phyloP scores from a whole-genome alignment of 495 filamentous ascomycete species.

The Talaromyces trachyspermus region DNA sequence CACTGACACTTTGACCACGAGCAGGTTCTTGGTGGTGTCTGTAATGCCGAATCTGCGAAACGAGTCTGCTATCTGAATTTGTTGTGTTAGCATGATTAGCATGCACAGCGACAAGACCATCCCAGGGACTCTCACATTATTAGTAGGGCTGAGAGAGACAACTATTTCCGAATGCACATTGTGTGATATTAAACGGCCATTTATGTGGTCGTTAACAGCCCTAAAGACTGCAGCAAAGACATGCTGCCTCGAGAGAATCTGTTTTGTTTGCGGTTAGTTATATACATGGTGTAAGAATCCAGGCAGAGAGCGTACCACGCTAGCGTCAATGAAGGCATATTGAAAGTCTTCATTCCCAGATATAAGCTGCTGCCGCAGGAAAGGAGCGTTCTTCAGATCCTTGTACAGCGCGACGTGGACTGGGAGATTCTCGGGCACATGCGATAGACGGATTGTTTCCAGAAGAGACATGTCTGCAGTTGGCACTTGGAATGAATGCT shows the following conservation, averaged over 20 bases:
- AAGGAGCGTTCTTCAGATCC: conserved; percentile 66
- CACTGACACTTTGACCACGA: conserved; percentile 66
- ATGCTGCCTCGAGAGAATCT: conserved; percentile 64
- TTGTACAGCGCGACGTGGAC: conserved; percentile 68
- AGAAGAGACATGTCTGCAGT: conserved; percentile 12
- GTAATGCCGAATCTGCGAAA: conserved; percentile 81
- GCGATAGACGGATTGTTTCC: conserved; percentile 56
- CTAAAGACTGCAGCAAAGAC: conserved; percentile 69
- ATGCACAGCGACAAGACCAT: background rate
- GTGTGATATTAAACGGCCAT: conserved; percentile 59
- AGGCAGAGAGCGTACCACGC: conserved; percentile 40
- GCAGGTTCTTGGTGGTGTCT: conserved; percentile 57
- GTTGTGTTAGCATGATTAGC: conserved; percentile 15
- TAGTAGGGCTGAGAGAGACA: conserved; percentile 70
- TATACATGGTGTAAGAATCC: background rate
- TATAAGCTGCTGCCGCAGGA: conserved; percentile 73
- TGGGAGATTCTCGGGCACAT: conserved; percentile 55
- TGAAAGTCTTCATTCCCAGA: conserved; percentile 75
- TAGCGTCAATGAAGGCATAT: conserved; percentile 89
- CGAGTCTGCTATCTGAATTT: conserved; percentile 76
- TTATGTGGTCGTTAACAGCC: conserved; percentile 59
- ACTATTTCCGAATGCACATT: conserved; percentile 95
- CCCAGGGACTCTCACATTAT: conserved; percentile 55
- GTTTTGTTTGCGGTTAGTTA: conserved; percentile 9
- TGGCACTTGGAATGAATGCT: background rate